Percentiles rank a stretch among this genome's conserved stretches.
These are phyloP conservation scores for Globisporangium radiosum DNA, from an alignment of 352 stramenopile genomes.

Conservation along the genomic window DNA sequence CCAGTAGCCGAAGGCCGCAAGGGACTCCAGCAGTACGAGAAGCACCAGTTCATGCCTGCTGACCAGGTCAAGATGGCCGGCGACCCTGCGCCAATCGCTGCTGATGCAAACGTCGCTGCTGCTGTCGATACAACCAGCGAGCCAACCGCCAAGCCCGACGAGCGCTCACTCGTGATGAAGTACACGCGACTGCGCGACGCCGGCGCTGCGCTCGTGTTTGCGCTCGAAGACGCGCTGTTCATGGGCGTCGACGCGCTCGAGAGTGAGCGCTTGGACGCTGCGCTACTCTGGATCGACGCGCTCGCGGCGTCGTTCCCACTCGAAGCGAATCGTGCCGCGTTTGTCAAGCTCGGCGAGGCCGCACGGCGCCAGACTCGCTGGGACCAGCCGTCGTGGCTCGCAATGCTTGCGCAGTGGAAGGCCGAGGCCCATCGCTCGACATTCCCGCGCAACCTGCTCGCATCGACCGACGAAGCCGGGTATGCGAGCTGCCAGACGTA, in stretches of 20 bases:
- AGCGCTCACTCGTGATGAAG: constrained; percentile 52
- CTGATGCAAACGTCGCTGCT: neutral
- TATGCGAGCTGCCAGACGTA: constrained; percentile 63
- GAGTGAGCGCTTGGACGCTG: constrained; percentile 53
- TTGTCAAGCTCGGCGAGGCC: constrained; percentile 27
- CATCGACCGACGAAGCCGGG: constrained; percentile 31
- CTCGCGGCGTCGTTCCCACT: constrained; percentile 57
- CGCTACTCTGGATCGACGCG: constrained; percentile 55
- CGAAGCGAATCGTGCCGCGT: constrained; percentile 43
- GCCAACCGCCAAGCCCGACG: constrained; percentile 15
- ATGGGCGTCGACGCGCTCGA: constrained; percentile 54
- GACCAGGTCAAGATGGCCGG: neutral
- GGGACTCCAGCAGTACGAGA: neutral
- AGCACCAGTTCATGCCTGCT: neutral
- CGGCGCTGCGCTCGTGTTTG: constrained; percentile 53
- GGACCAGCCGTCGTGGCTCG: constrained; percentile 48
- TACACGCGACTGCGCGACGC: constrained; percentile 62
- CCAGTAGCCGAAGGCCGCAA: constrained; percentile 2
- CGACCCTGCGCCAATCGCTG: neutral
- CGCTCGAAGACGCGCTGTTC: constrained; percentile 62
- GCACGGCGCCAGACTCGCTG: constrained; percentile 42
- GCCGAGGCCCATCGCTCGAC: constrained; percentile 23
- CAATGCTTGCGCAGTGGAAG: constrained; percentile 64
- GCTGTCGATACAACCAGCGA: neutral
- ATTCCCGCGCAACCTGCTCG: constrained; percentile 57